Percentiles rank a stretch among this genome's conserved stretches.
Conservation (phyloP, 306 rosid species). For the Trifolium pratense region DNA sequence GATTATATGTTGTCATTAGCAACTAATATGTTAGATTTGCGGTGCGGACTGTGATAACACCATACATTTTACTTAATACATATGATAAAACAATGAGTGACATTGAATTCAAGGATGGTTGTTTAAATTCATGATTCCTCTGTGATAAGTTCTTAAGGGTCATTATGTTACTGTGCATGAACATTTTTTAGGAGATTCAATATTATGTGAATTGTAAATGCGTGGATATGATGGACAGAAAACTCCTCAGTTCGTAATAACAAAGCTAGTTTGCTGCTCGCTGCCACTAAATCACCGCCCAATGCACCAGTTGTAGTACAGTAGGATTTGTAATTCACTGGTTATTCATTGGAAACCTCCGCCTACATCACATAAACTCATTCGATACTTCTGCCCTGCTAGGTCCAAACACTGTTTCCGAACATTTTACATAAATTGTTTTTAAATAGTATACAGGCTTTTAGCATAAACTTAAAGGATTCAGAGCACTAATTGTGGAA, state of each 20-base stretch:
- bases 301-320: neutral
- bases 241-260: neutral
- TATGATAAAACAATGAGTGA: too few species aligned
- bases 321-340: neutral
- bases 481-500: neutral
- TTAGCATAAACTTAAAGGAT: neutral
- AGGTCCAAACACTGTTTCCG: too few species aligned
- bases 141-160: too few species aligned
- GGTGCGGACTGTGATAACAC: neutral
- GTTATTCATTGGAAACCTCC: neutral
- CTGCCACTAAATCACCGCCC: neutral
- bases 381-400: neutral
- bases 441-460: neutral
- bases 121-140: neutral
- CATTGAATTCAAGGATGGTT: neutral
- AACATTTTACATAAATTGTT: neutral
- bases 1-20: neutral
- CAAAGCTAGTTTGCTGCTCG: neutral
- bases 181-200: neutral
- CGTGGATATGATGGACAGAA: neutral
- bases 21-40: neutral
- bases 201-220: neutral
- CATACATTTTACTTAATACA: too few species aligned
- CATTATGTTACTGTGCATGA: too few species aligned
- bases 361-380: neutral